Evolutionary conservation across 2,329 filamentous ascomycete species (phyloP).

Genomic region (Lachnellula suecica): DNA sequence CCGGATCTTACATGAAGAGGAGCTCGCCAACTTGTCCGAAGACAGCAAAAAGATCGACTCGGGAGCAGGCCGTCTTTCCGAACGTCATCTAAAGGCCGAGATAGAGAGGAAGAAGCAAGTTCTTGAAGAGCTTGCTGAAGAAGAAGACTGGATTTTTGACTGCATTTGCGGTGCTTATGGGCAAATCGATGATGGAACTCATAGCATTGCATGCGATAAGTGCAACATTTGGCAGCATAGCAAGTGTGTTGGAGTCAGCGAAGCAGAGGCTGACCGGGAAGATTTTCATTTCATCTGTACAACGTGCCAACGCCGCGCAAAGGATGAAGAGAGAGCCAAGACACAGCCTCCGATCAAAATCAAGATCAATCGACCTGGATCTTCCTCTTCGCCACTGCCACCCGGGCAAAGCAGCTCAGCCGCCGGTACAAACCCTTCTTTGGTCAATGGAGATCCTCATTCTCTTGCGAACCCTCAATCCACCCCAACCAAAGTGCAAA

Average conservation of each 20-base stretch:
- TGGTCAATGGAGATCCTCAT: constrained; percentile 12
- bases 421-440: constrained; percentile 2
- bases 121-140: constrained; percentile 64
- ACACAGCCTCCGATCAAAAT: constrained; percentile 57
- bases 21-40: constrained; percentile 76
- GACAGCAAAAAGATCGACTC: constrained; percentile 62
- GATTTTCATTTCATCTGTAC: constrained; percentile 87
- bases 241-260: constrained; percentile 79
- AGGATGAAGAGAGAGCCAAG: constrained; percentile 60
- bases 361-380: constrained; percentile 50
- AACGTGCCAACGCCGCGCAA: constrained; percentile 70
- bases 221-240: constrained; percentile 98
- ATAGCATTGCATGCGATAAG: constrained; percentile 89
- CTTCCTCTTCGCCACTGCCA: constrained; percentile 41
- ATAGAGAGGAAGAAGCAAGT: constrained; percentile 79
- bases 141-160: constrained; percentile 91
- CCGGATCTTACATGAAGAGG: constrained; percentile 80
- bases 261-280: constrained; percentile 76
- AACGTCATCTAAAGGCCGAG: constrained; percentile 77
- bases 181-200: constrained; percentile 89
- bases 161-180: constrained; percentile 90
- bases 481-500: neutral
- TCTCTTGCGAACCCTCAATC: neutral
- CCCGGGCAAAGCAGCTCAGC: constrained; percentile 23
- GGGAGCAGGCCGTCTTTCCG: constrained; percentile 65